These are phyloP conservation scores for Exobasidium rhododendri DNA, from an alignment of 1,284 basidiomycete species.

Conservation along the genomic window DNA sequence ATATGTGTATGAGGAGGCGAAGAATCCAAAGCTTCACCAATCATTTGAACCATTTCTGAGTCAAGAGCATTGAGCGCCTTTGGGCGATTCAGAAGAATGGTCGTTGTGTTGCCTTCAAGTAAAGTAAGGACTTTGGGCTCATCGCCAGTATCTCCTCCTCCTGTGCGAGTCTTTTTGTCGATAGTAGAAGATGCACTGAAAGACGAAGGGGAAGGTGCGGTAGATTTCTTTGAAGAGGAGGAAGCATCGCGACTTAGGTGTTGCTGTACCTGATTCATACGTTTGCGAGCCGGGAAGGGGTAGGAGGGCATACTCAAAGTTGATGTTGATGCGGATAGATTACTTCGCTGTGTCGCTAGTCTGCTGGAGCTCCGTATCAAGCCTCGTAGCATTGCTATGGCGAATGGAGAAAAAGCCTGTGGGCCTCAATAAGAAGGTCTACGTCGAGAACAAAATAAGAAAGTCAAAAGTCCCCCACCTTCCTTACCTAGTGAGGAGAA, in stretches of 20 bases:
- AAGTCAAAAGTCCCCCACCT: no score
- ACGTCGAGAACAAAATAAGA: no score
- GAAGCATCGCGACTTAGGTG: background rate
- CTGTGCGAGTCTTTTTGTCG: slow-evolving; percentile 2
- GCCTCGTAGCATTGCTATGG: background rate
- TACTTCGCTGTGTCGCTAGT: background rate
- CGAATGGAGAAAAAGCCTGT: no score
- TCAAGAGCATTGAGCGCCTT: slow-evolving; percentile 83
- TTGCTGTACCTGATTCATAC: slow-evolving; percentile 1
- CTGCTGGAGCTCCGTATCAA: background rate
- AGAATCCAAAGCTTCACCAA: slow-evolving; percentile 73
- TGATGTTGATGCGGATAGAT: background rate
- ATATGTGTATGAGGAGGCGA: slow-evolving; percentile 25
- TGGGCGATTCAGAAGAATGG: slow-evolving; percentile 76
- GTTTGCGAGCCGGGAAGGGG: background rate
- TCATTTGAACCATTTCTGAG: slow-evolving; percentile 72
- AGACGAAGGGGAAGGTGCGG: background rate
- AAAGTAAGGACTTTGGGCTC: slow-evolving; percentile 30
- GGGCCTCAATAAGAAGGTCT: no score
- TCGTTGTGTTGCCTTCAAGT: slow-evolving; percentile 57
- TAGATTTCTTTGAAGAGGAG: background rate
- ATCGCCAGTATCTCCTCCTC: slow-evolving; percentile 14
- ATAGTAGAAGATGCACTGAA: background rate
- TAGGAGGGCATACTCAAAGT: background rate
- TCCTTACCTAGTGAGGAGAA: no score